phyloP scores from a whole-genome alignment of 139 green algal species.

The Micromonas commoda region DNA sequence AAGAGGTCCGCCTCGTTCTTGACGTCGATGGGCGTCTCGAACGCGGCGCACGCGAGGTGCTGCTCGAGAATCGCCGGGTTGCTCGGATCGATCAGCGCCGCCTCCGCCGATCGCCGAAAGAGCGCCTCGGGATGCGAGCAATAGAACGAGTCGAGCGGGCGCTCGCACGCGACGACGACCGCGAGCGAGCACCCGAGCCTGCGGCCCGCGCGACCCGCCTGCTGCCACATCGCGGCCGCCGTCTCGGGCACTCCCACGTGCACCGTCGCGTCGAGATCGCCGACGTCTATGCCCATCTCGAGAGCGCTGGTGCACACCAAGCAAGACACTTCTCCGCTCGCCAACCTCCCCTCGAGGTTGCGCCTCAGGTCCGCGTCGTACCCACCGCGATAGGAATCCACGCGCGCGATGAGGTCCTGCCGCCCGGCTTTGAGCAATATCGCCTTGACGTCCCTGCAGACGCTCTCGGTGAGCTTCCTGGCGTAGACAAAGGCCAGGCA shows the following conservation, averaged over 20 bases:
- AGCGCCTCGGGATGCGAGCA: conserved; percentile 56
- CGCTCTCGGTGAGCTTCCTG: conserved; percentile 31
- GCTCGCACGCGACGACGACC: conserved; percentile 83
- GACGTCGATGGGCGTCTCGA: conserved; percentile 25
- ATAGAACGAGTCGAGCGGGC: conserved; percentile 76
- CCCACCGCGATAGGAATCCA: conserved; percentile 39
- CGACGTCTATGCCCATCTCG: conserved; percentile 93
- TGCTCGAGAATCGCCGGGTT: conserved; percentile 64
- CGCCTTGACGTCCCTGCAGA: conserved; percentile 27
- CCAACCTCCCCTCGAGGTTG: conserved; percentile 31
- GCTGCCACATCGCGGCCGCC: conserved; percentile 72
- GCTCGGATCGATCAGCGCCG: conserved; percentile 57
- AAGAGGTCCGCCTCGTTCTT: background rate
- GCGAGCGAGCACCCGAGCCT: conserved; percentile 61
- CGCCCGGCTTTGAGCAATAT: conserved; percentile 24
- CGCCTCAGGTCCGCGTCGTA: conserved; percentile 28
- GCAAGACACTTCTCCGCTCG: conserved; percentile 31
- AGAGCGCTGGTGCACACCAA: conserved; percentile 91
- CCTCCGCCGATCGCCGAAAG: conserved; percentile 70
- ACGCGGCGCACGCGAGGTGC: conserved; percentile 75
- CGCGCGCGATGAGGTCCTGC: conserved; percentile 13
- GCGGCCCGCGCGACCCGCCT: conserved; percentile 80
- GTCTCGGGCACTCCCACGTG: conserved; percentile 77
- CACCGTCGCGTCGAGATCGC: conserved; percentile 86
- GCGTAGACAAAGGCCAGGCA: conserved; percentile 34